These are phyloP conservation scores for Fragaria nilgerrensis DNA, from an alignment of 306 rosid species.

Conservation along the genomic window DNA sequence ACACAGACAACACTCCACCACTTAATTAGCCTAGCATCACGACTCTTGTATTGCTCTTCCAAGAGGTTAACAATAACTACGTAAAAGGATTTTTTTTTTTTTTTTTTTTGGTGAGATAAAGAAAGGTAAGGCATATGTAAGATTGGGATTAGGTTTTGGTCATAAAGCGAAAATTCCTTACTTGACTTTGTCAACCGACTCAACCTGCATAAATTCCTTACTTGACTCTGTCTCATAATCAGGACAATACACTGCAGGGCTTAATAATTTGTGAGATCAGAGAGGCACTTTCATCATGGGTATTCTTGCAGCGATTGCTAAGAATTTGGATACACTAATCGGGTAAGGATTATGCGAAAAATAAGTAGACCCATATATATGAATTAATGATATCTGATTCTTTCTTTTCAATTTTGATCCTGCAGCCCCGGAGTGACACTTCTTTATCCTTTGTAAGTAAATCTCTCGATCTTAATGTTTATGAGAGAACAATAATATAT, in stretches of 20 bases:
- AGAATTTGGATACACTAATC: conserved; percentile 61
- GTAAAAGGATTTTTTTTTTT: no score
- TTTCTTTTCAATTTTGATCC: conserved; percentile 4
- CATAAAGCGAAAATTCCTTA: conserved; percentile 43
- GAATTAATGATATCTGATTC: conserved; percentile 19
- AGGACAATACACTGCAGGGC: background rate
- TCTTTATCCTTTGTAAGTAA: conserved; percentile 83
- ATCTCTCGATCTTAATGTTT: background rate
- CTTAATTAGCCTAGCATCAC: background rate
- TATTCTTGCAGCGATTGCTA: conserved; percentile 59
- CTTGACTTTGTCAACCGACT: conserved; percentile 27
- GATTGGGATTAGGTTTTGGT: background rate
- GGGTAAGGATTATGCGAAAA: conserved; percentile 46
- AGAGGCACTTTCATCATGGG: conserved; percentile 51
- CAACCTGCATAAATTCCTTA: conserved; percentile 40
- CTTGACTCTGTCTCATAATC: conserved; percentile 25
- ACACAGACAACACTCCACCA: no score
- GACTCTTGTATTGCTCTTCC: background rate
- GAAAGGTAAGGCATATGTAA: conserved; percentile 12
- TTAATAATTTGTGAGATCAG: background rate
- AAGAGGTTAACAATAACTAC: background rate
- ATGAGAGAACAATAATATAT: background rate
- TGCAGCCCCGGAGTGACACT: conserved; percentile 90
- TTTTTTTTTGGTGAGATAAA: background rate
- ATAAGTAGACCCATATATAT: background rate